Conservation (phyloP, 2,329 filamentous ascomycete species). For the Neurospora sp. region DNA sequence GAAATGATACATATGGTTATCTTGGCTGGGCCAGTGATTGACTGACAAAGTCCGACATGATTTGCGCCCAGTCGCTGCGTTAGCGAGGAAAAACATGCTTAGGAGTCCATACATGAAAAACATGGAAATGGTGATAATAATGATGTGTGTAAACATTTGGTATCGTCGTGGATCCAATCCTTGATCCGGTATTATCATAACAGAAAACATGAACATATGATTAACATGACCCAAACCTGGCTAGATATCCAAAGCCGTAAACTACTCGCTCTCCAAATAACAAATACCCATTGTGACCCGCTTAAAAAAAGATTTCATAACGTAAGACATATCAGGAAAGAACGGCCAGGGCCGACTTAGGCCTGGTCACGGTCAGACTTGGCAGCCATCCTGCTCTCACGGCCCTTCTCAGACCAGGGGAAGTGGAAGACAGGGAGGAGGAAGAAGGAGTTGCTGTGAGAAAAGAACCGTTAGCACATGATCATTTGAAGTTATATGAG, state of each 20-base stretch:
- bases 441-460: conserved; percentile 71
- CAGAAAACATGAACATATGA: not conserved
- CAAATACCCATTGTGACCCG: not conserved
- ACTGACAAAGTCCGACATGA: not conserved
- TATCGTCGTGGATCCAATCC: not conserved
- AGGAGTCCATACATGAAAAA: not conserved
- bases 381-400: conserved; percentile 30
- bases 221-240: not conserved
- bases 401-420: conserved; percentile 80
- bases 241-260: not conserved
- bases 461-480: conserved; percentile 24
- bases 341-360: not conserved
- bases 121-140: not conserved
- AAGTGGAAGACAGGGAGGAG: conserved; percentile 87
- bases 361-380: conserved; percentile 7
- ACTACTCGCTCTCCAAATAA: not conserved
- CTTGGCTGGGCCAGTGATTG: not conserved
- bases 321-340: not conserved
- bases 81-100: not conserved
- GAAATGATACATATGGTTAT: not conserved
- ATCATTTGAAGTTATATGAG: conserved; percentile 1
- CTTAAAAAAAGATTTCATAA: not conserved
- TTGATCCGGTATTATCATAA: not conserved
- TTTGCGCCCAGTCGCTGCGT: not conserved
- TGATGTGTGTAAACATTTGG: not conserved